These are phyloP conservation scores for Boletus tylopilopsis DNA, from an alignment of 768 basidiomycete species.

Conservation along the genomic window DNA sequence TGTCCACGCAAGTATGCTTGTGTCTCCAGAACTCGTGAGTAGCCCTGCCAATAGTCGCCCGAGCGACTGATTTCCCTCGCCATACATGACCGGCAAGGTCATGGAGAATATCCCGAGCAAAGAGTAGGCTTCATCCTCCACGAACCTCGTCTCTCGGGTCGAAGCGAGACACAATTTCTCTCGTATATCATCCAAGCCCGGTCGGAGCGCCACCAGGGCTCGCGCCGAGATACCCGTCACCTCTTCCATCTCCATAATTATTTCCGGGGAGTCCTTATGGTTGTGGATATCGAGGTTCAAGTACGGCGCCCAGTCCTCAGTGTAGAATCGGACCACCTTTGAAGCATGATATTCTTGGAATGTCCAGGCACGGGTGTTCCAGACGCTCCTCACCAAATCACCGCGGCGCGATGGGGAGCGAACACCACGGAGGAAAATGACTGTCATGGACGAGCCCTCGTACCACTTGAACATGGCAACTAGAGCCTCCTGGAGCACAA, in stretches of 20 bases:
- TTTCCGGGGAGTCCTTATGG: slow-evolving; percentile 3
- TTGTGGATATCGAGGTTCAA: neutral
- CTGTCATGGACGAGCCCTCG: neutral
- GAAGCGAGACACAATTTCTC: slow-evolving; percentile 14
- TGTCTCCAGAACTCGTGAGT: slow-evolving; percentile 4
- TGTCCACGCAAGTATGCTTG: slow-evolving; percentile 8
- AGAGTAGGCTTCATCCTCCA: slow-evolving; percentile 14
- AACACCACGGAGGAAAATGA: neutral
- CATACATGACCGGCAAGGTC: slow-evolving; percentile 5
- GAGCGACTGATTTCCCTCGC: slow-evolving; percentile 6
- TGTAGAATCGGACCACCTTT: slow-evolving; percentile 8
- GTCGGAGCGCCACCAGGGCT: slow-evolving; percentile 3
- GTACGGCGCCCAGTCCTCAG: neutral
- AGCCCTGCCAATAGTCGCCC: slow-evolving; percentile 6
- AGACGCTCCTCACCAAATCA: neutral
- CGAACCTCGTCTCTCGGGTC: neutral
- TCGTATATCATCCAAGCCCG: slow-evolving; percentile 4
- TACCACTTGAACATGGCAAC: slow-evolving; percentile 13
- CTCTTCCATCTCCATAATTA: slow-evolving; percentile 8
- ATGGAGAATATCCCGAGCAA: slow-evolving; percentile 9
- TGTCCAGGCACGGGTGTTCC: slow-evolving; percentile 2
- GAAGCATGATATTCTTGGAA: slow-evolving; percentile 8
- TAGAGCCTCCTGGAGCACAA: slow-evolving; percentile 1
- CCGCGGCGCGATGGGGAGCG: neutral
- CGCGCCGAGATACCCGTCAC: neutral